phyloP scores from a whole-genome alignment of 805 yeast genomes.

The Starmerella bombicola region DNA sequence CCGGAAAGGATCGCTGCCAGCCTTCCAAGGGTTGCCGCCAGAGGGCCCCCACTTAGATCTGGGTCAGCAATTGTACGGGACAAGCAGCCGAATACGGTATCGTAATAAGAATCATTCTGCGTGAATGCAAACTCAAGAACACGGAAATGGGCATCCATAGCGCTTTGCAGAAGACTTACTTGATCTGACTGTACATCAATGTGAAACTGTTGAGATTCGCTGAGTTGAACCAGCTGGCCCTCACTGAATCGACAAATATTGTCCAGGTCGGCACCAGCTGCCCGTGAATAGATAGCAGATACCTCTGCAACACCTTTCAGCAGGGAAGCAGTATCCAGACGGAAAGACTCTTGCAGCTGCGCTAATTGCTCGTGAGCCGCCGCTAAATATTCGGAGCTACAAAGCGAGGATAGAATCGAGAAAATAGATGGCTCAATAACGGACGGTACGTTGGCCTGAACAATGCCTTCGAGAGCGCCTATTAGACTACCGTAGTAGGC shows the following conservation, averaged over 20 bases:
- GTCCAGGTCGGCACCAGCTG: constrained; percentile 4
- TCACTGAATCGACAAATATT: constrained; percentile 6
- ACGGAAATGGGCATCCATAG: constrained; percentile 36
- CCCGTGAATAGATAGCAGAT: constrained; percentile 13
- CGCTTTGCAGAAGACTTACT: constrained; percentile 34
- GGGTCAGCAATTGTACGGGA: constrained; percentile 23
- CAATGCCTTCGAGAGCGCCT: constrained; percentile 15
- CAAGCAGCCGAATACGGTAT: constrained; percentile 36
- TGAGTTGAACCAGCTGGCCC: constrained; percentile 7
- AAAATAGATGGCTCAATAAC: not conserved
- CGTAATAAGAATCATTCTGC: constrained; percentile 36
- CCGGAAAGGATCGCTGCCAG: constrained; percentile 11
- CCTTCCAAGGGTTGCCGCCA: constrained; percentile 9
- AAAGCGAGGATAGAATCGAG: not conserved
- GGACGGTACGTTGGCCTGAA: not conserved
- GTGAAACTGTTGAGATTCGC: constrained; percentile 9
- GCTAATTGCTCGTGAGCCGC: not conserved
- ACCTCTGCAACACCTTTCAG: constrained; percentile 6
- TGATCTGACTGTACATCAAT: constrained; percentile 21
- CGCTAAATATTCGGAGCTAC: not conserved
- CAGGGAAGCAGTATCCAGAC: not conserved
- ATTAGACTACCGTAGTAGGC: constrained; percentile 7
- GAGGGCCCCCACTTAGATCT: not conserved
- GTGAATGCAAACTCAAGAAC: constrained; percentile 47
- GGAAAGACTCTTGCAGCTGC: not conserved